Evolutionary conservation across 2,329 filamentous ascomycete species (phyloP).

Genomic region (Aspergillus pseudoviridinutans): DNA sequence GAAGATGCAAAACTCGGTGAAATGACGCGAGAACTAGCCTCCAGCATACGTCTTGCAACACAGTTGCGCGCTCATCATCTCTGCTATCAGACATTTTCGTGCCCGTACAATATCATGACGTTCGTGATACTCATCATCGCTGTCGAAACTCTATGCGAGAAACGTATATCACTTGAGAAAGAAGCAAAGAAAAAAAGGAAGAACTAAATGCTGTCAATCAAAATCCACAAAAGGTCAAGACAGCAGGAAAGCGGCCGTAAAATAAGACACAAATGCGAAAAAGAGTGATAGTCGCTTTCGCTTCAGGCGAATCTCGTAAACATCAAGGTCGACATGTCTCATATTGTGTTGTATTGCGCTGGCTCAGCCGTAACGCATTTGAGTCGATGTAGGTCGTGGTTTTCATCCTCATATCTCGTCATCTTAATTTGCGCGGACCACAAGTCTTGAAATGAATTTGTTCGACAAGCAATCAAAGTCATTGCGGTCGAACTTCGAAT

Average conservation of each 20-base stretch:
- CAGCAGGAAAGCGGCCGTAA: slow-evolving; percentile 6
- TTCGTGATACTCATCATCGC: slow-evolving; percentile 41
- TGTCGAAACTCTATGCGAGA: slow-evolving; percentile 34
- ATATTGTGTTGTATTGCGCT: slow-evolving; percentile 23
- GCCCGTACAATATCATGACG: slow-evolving; percentile 40
- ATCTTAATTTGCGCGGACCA: slow-evolving; percentile 84
- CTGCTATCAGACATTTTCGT: slow-evolving; percentile 20
- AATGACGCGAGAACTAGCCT: slow-evolving; percentile 21
- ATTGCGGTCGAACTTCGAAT: slow-evolving; percentile 79
- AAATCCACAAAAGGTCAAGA: slow-evolving; percentile 8
- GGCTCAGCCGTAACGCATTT: slow-evolving; percentile 22
- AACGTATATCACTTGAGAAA: slow-evolving; percentile 33
- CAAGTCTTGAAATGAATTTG: slow-evolving; percentile 94
- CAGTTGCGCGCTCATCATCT: slow-evolving; percentile 20
- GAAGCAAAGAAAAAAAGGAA: slow-evolving; percentile 25
- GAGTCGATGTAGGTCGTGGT: slow-evolving; percentile 11
- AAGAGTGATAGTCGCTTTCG: slow-evolving; percentile 20
- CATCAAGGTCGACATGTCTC: slow-evolving; percentile 28
- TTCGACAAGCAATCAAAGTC: slow-evolving; percentile 96
- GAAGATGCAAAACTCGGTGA: slow-evolving; percentile 14
- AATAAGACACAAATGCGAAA: slow-evolving; percentile 12
- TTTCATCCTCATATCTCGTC: slow-evolving; percentile 19
- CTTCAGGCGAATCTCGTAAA: slow-evolving; percentile 19
- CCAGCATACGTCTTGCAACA: slow-evolving; percentile 20
- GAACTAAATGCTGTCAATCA: slow-evolving; percentile 18